Evolutionary conservation across 192 early-diverging fungal species (phyloP).

Genomic region (Coemansia pectinata): DNA sequence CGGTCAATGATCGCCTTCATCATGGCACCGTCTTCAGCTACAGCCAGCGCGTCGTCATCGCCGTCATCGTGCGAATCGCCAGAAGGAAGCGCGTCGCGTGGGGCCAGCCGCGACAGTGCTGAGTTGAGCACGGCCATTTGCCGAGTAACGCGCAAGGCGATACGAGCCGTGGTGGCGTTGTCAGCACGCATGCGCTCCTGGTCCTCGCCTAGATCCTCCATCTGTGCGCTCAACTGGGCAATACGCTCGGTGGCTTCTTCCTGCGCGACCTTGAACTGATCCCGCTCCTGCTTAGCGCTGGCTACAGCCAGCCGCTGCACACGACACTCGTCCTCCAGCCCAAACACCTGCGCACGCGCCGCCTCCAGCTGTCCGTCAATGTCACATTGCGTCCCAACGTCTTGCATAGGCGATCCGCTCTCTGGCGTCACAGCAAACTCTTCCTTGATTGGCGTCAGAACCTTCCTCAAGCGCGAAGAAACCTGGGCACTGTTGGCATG

Average conservation of each 20-base stretch:
- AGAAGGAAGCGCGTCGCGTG: conserved; percentile 7
- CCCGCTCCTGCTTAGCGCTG: conserved; percentile 43
- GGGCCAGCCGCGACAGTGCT: conserved; percentile 25
- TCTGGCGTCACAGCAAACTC: conserved; percentile 11
- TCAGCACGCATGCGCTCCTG: conserved; percentile 47
- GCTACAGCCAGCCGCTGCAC: conserved; percentile 26
- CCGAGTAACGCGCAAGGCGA: conserved; percentile 30
- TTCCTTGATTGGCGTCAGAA: conserved; percentile 47
- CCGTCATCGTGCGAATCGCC: conserved; percentile 20
- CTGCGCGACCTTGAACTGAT: conserved; percentile 43
- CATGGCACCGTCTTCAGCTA: conserved; percentile 46
- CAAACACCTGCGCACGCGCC: conserved; percentile 2
- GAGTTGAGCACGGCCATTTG: conserved; percentile 37
- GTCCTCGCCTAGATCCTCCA: conserved; percentile 44
- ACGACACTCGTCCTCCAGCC: conserved; percentile 27
- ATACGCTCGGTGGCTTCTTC: conserved; percentile 43
- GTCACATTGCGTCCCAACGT: conserved; percentile 26
- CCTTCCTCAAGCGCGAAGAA: conserved; percentile 9
- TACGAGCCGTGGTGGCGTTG: conserved; percentile 32
- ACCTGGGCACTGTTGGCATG: conserved; percentile 12
- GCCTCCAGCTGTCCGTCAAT: conserved; percentile 7
- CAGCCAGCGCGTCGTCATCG: conserved; percentile 23
- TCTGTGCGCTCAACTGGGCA: conserved; percentile 30
- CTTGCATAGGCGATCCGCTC: neutral
- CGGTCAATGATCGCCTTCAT: conserved; percentile 41